Evolutionary conservation across 2,329 filamentous ascomycete species (phyloP).

Genomic region (Orbilia ellipsospora): DNA sequence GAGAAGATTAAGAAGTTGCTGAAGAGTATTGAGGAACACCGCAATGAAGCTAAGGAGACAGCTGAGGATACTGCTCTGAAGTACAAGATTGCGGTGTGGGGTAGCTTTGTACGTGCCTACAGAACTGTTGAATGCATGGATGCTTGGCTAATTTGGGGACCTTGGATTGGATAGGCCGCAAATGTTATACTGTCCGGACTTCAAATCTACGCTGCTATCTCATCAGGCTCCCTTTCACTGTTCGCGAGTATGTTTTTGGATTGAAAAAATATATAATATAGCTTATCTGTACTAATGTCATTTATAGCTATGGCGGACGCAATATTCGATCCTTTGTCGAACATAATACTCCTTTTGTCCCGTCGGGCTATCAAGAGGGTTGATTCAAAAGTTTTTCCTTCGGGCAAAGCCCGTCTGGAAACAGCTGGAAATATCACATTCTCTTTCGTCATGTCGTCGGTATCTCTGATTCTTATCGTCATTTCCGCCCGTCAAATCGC

Average conservation of each 20-base stretch:
- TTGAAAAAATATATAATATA: not conserved
- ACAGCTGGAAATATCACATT: conserved; percentile 96
- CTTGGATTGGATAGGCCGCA: conserved; percentile 66
- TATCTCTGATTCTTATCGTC: conserved; percentile 91
- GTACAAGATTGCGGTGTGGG: conserved; percentile 71
- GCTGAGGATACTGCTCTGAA: conserved; percentile 81
- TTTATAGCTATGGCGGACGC: conserved; percentile 73
- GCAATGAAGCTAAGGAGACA: conserved; percentile 81
- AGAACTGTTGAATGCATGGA: not conserved
- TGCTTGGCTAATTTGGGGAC: not conserved
- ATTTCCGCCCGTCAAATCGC: conserved; percentile 80
- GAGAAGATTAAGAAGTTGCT: conserved; percentile 91
- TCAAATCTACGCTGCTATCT: conserved; percentile 87
- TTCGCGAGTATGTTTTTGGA: conserved; percentile 82
- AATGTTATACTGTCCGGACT: conserved; percentile 82
- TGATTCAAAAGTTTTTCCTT: conserved; percentile 85
- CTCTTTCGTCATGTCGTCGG: conserved; percentile 93
- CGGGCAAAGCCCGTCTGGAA: conserved; percentile 92
- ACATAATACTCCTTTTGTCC: conserved; percentile 85
- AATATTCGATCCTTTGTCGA: conserved; percentile 90
- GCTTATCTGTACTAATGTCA: conserved; percentile 7
- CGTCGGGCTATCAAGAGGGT: conserved; percentile 89
- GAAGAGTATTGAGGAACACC: conserved; percentile 92
- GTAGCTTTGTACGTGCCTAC: conserved; percentile 62
- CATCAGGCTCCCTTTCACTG: conserved; percentile 89